Evolutionary conservation across 345 rosid species (phyloP).

Genomic region (Populus euphratica): DNA sequence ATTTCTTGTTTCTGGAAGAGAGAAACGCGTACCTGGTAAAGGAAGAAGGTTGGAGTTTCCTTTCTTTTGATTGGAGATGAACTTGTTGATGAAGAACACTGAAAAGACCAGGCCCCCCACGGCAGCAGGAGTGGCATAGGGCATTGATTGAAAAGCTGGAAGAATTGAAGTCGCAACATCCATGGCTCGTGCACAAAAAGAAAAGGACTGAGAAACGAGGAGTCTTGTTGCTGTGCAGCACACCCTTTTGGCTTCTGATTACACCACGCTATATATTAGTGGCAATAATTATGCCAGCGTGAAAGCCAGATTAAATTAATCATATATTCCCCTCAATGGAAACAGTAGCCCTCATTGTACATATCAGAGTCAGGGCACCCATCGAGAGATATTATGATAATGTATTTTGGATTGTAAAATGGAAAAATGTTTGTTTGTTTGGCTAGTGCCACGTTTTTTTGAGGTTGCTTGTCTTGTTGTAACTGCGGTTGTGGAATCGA

Average conservation of each 20-base stretch:
- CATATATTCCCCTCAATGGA: no score
- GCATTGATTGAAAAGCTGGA: conserved; percentile 16
- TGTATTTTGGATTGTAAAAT: no score
- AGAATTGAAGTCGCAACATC: not conserved
- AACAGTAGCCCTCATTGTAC: no score
- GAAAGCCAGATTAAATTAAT: no score
- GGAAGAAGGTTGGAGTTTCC: conserved; percentile 40
- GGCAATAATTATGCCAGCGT: not conserved
- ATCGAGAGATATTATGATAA: no score
- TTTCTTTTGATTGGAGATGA: conserved; percentile 28
- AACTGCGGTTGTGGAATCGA: not conserved
- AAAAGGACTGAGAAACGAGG: not conserved
- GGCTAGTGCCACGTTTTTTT: no score
- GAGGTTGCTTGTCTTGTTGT: not conserved
- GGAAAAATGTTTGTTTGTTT: no score
- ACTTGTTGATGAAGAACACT: conserved; percentile 28
- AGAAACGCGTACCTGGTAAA: conserved; percentile 48
- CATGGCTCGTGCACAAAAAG: not conserved
- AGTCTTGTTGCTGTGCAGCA: not conserved
- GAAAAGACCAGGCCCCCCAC: conserved; percentile 38
- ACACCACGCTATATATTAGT: not conserved
- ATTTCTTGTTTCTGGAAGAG: not conserved
- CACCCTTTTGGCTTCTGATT: not conserved
- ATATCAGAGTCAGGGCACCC: no score
- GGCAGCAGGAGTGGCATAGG: conserved; percentile 40